Base-by-base conservation (phyloP, 306 rosid species). In the Cucurbita argyrosperma region DNA sequence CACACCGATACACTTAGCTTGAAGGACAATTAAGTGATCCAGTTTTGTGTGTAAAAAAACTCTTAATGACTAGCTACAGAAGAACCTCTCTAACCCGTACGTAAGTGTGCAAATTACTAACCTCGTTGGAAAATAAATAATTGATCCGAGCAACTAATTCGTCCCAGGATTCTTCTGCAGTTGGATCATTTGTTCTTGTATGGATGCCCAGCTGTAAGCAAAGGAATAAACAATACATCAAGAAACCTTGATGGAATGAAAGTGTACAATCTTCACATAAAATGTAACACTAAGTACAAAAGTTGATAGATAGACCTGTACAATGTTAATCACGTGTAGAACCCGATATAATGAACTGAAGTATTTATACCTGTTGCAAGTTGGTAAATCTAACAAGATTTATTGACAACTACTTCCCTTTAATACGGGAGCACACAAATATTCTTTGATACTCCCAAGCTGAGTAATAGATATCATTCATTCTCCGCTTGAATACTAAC, bases 71-170 rank as follows among this genome's bases (percentile, higher is more conserved):
- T 52, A 51, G 16, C 47, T 8, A 69, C 52, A 43, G 23, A 50
- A 52, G 71, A 40, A 18, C 51, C 38, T 56, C 16, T 30, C 13
- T 19, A 49, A 69, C 58, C 79, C 40, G 19, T 39, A 40, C 65
- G 69, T 52, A 10, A 19, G 23, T 59, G 75, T 56, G 51, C 71
- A 68, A 76, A 79, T 76, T 49, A 87, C 85, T 81, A 76, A 90
- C 98, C 83, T 86, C 84, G 4, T 89, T 87, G n/a, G 98, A 87
- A 82, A 93, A 90, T 72, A 90, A 46, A 77, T 60, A 63, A 5
- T 67, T 30, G 40, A 93, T 7, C 75, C 92, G 89, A 75, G 78
- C 58, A 58, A 85, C 88, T 77, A 93, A 79, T 57, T 76, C 71
- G 73, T 82, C 85, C 81, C 84, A 77, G 74, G 98, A 81, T 76